Evolutionary conservation across 805 yeast genomes (phyloP).

Genomic region (Yamadazyma kitorensis): DNA sequence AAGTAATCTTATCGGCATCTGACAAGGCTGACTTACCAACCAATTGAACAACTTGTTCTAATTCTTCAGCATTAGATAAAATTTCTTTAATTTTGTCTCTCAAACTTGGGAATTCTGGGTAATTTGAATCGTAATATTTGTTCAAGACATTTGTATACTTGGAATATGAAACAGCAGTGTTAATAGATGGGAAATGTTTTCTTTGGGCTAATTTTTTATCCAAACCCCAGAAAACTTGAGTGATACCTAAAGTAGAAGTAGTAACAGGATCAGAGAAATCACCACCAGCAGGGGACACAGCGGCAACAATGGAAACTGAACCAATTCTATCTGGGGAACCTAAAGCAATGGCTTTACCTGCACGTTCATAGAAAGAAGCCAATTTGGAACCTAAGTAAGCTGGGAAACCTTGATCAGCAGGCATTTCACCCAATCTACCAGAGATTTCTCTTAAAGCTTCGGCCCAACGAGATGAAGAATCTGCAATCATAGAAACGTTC

Average conservation of each 20-base stretch:
- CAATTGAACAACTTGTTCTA: slow-evolving; percentile 98
- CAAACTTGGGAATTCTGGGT: slow-evolving; percentile 86
- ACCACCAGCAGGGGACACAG: slow-evolving; percentile 99
- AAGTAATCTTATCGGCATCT: slow-evolving; percentile 93
- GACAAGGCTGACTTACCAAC: slow-evolving; percentile 98
- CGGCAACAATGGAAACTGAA: slow-evolving; percentile 98
- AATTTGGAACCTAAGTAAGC: slow-evolving; percentile 98
- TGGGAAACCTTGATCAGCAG: slow-evolving; percentile 99
- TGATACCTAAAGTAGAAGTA: slow-evolving; percentile 95
- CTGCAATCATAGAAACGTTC: slow-evolving; percentile 99
- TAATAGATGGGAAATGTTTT: slow-evolving; percentile 98
- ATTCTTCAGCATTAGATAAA: slow-evolving; percentile 93
- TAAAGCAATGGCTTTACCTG: slow-evolving; percentile 92
- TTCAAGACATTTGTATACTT: slow-evolving; percentile 87
- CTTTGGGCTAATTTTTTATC: slow-evolving; percentile 99
- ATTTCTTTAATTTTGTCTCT: slow-evolving; percentile 94
- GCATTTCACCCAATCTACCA: slow-evolving; percentile 99
- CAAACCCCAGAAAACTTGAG: slow-evolving; percentile 99
- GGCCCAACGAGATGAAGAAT: slow-evolving; percentile 99
- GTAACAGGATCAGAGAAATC: slow-evolving; percentile 99
- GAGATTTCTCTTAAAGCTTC: slow-evolving; percentile 99
- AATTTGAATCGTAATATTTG: slow-evolving; percentile 80
- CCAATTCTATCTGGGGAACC: slow-evolving; percentile 97
- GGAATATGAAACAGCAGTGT: slow-evolving; percentile 94
- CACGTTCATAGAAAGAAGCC: slow-evolving; percentile 99